Conservation (phyloP, 140 eudicot genomes). For the Eryngium alpinum region DNA sequence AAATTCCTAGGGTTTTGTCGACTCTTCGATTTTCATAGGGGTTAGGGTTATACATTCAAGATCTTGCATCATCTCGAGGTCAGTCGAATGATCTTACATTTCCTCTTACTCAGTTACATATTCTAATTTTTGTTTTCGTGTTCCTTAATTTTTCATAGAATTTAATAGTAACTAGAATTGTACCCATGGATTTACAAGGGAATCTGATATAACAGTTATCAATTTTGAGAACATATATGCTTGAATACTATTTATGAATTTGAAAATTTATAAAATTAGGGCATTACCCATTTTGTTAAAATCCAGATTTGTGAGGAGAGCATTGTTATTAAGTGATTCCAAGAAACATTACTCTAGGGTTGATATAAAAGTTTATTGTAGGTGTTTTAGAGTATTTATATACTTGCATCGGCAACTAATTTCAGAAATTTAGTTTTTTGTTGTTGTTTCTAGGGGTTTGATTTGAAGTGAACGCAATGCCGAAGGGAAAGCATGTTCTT, state of each 20-base stretch:
- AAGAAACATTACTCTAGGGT: not conserved
- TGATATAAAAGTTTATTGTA: too few species aligned
- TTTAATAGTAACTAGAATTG: not conserved
- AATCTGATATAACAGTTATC: not conserved
- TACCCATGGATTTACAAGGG: not conserved
- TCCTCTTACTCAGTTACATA: too few species aligned
- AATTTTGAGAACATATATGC: too few species aligned
- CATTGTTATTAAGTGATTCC: not conserved
- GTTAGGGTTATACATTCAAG: too few species aligned
- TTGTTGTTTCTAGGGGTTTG: not conserved
- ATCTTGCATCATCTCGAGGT: too few species aligned
- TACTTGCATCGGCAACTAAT: not conserved
- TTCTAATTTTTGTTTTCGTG: not conserved
- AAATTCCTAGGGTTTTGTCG: too few species aligned
- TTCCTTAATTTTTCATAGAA: not conserved
- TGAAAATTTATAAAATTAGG: too few species aligned
- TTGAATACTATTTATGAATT: too few species aligned
- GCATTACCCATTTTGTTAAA: too few species aligned
- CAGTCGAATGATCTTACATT: too few species aligned
- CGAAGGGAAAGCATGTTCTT: constrained; percentile 3
- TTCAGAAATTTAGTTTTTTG: not conserved
- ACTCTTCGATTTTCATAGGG: too few species aligned
- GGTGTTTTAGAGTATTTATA: not conserved
- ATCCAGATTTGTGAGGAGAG: too few species aligned
- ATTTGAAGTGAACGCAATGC: not conserved